These are phyloP conservation scores for Globisporangium nagaii DNA, from an alignment of 352 stramenopile genomes.

Conservation along the genomic window DNA sequence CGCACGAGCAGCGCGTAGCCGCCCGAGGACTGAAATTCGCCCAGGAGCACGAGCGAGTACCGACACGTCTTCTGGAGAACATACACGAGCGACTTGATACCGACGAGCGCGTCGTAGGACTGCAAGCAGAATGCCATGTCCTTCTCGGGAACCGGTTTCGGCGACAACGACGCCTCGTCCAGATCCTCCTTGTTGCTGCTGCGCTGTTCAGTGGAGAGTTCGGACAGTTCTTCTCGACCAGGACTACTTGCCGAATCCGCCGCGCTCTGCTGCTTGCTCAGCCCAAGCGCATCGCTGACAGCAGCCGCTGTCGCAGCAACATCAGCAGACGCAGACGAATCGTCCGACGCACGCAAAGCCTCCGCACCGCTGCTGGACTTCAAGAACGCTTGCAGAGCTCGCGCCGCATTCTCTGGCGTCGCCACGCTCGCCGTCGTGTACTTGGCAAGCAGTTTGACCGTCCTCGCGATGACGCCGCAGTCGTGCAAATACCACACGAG, in stretches of 20 bases:
- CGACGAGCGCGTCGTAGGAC: conserved; percentile 43
- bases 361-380: neutral
- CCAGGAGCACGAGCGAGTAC: conserved; percentile 53
- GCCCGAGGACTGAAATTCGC: conserved; percentile 58
- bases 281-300: conserved; percentile 61
- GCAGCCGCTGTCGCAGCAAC: conserved; percentile 26
- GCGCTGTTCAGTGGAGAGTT: neutral
- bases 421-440: conserved; percentile 29
- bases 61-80: conserved; percentile 59
- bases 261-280: conserved; percentile 16
- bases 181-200: too few species aligned
- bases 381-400: conserved; percentile 22
- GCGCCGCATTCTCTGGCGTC: conserved; percentile 22
- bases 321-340: neutral
- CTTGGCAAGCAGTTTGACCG: conserved; percentile 35
- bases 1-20: conserved; percentile 51
- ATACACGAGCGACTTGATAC: conserved; percentile 48
- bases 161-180: neutral
- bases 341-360: neutral
- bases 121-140: conserved; percentile 24
- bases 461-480: conserved; percentile 40
- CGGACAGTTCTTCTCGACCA: neutral
- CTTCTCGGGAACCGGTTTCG: neutral
- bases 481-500: conserved; percentile 78
- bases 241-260: neutral